Evolutionary conservation across 441 rosid species (phyloP), one percentile per base, ranked within the genome.

Genomic region (Corymbia citriodora): DNA sequence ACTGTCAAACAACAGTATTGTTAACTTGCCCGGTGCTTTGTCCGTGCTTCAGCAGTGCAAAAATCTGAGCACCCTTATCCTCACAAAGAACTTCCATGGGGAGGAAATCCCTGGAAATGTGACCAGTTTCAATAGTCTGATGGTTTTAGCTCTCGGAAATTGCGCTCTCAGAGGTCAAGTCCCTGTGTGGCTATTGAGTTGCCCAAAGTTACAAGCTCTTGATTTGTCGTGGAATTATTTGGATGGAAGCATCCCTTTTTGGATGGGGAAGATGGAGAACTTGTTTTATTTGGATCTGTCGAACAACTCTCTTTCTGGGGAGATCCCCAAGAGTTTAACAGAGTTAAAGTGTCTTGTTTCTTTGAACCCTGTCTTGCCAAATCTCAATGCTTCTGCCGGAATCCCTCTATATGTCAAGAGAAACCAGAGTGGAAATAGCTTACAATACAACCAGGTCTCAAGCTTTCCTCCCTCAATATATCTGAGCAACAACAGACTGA

Each of bases 201-300:
- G 99, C 95, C 95, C 88, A 92, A 95, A 95, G 94, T 92, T 97
- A 23, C 92, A 95, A 89, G 96, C 97, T 93, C 97, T 97, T 91
- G 99, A 97, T 94, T 94, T 97, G 91, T 97, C 99, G 13, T 97
- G 98, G 99, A 97, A 97, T 91, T 95, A 87, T 90, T 92, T 97
- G 54, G 89, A 92, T 81, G 99, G 98, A 45, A 89, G 91, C 72
- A 94, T 96, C 72, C 99, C 99, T 91, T 55, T 55, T 27, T 97
- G 99, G 99, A 95, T 96, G 14, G 99, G 97, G 87, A 93, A 93
- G 93, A 95, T 97, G 98, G 98, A 96, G 93, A 94, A 88, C 85
- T 92, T 97, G 90, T 97, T 97, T 92, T 97, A 97, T 93, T 91
- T 97, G 93, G 99, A 97, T 92, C 93, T 97, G 90, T 97, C 99